phyloP scores from a whole-genome alignment of 106 monocot genomes.

The Alisma plantagoaquatica region DNA sequence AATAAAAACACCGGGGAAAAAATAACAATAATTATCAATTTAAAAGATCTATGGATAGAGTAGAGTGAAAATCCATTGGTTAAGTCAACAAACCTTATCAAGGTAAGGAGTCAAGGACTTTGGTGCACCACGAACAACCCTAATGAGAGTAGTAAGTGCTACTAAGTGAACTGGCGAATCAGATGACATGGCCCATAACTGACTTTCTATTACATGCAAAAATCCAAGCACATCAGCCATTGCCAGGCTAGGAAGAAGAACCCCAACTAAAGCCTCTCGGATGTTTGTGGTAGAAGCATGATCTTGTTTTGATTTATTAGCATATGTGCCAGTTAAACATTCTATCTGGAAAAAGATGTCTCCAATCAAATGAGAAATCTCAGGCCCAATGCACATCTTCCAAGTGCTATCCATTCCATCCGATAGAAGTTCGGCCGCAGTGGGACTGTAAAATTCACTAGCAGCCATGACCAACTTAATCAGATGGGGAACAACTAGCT shows the following conservation, averaged over 20 bases:
- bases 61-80: too few relatives aligned
- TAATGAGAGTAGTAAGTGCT: constrained; percentile 65
- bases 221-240: constrained; percentile 73
- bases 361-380: constrained; percentile 48
- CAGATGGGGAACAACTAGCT: constrained; percentile 51
- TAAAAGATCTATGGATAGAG: too few relatives aligned
- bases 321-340: constrained; percentile 41
- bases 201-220: constrained; percentile 73
- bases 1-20: neutral
- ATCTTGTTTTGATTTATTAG: constrained; percentile 30
- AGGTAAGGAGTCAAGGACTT: constrained; percentile 65
- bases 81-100: constrained; percentile 80
- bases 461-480: constrained; percentile 86
- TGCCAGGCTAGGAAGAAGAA: constrained; percentile 89
- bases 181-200: constrained; percentile 85
- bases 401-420: constrained; percentile 95
- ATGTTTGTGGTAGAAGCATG: constrained; percentile 40
- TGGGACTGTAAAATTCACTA: constrained; percentile 85
- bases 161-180: constrained; percentile 87
- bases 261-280: constrained; percentile 61
- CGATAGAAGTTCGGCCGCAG: constrained; percentile 94
- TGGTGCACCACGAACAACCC: constrained; percentile 73
- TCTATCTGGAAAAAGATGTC: constrained; percentile 96
- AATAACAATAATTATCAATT: neutral
- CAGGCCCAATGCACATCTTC: constrained; percentile 59